These are phyloP conservation scores for Cytospora paraplurivora DNA, from an alignment of 2,329 filamentous ascomycete genomes.

Conservation along the genomic window DNA sequence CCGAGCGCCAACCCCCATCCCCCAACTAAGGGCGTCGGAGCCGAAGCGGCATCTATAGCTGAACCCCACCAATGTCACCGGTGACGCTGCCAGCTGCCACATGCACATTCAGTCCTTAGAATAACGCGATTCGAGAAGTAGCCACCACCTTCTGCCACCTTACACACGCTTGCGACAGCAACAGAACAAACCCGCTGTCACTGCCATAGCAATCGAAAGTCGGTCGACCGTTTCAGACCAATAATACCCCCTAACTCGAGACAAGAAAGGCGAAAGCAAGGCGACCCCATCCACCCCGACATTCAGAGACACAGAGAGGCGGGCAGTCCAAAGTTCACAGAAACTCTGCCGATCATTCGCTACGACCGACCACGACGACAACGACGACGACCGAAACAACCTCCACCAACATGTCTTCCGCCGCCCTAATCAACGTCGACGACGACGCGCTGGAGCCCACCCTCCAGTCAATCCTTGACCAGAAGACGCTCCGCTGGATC, in stretches of 20 bases:
- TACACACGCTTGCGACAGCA: conserved; percentile 15
- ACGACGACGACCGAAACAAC: conserved; percentile 7
- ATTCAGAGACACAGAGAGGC: not conserved
- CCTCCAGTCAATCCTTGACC: conserved; percentile 91
- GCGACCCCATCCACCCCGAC: too few species aligned
- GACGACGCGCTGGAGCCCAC: conserved; percentile 86
- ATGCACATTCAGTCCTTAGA: conserved; percentile 5
- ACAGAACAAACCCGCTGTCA: not conserved
- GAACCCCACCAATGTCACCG: conserved; percentile 16
- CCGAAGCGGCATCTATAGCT: conserved; percentile 9
- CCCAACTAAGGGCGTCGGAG: not conserved
- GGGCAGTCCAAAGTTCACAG: conserved; percentile 10
- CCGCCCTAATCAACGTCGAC: conserved; percentile 55
- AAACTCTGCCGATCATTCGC: too few species aligned
- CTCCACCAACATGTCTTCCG: conserved; percentile 39
- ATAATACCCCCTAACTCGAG: not conserved
- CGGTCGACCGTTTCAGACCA: not conserved
- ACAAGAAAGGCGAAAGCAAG: not conserved
- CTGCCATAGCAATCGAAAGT: not conserved
- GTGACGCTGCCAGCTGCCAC: conserved; percentile 17
- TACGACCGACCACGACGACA: not conserved
- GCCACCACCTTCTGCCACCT: conserved; percentile 9
- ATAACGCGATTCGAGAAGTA: conserved; percentile 6
- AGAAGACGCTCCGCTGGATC: conserved; percentile 95
- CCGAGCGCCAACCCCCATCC: too few species aligned